Evolutionary conservation across 1,139 yeast genomes (phyloP).

Genomic region (Meyerozyma carpophila): DNA sequence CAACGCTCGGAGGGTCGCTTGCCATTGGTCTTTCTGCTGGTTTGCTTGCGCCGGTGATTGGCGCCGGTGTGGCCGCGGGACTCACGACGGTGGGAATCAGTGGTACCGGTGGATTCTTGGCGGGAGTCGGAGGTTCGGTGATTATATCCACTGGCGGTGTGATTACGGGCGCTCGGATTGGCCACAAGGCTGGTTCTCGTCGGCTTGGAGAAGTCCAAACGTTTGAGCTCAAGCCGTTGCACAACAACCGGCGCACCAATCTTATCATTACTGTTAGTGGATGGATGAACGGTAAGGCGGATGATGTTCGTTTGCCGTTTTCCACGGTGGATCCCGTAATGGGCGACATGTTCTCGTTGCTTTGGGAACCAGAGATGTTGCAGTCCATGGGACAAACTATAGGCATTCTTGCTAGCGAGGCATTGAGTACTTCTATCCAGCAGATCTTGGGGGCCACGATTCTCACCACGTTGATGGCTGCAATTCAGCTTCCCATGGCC

Average conservation of each 20-base stretch:
- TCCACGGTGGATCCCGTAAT: slow-evolving; percentile 95
- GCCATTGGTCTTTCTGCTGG: slow-evolving; percentile 96
- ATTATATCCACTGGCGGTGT: slow-evolving; percentile 91
- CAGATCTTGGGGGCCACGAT: slow-evolving; percentile 93
- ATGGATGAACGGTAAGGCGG: slow-evolving; percentile 95
- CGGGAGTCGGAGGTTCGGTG: slow-evolving; percentile 97
- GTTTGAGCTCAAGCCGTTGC: slow-evolving; percentile 89
- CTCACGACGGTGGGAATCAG: slow-evolving; percentile 88
- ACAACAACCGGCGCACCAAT: slow-evolving; percentile 84
- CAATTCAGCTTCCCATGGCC: slow-evolving; percentile 89
- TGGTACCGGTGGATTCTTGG: slow-evolving; percentile 87
- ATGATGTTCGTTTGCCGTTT: slow-evolving; percentile 94
- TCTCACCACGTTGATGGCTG: slow-evolving; percentile 91
- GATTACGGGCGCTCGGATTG: slow-evolving; percentile 85
- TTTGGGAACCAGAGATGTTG: slow-evolving; percentile 99
- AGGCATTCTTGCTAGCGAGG: slow-evolving; percentile 87
- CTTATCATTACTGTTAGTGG: slow-evolving; percentile 91
- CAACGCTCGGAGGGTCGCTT: slow-evolving; percentile 94
- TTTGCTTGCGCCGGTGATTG: slow-evolving; percentile 92
- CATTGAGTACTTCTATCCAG: slow-evolving; percentile 86
- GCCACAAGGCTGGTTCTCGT: slow-evolving; percentile 75
- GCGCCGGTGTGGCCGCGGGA: slow-evolving; percentile 98
- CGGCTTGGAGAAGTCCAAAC: slow-evolving; percentile 91
- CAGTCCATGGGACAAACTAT: slow-evolving; percentile 96
- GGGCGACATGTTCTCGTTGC: slow-evolving; percentile 89